Base-by-base conservation (phyloP, 73 alveolate species). In the Blepharisma stoltei region DNA sequence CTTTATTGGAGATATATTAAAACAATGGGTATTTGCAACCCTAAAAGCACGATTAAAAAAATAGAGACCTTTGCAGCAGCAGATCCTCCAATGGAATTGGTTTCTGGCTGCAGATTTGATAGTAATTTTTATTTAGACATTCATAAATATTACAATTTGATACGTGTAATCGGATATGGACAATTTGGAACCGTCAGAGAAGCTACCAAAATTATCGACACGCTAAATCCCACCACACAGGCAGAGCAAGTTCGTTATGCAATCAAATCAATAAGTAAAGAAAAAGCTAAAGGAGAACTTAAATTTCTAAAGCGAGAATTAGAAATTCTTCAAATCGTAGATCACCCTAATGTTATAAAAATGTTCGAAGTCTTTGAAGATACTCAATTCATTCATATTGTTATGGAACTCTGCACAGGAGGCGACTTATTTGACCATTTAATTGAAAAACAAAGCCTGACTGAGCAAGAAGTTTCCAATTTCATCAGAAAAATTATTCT, bases 341-440 rank as follows among this genome's bases (percentile, higher is more conserved):
- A 89, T 82, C 97, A 90, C 54, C 95, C 97, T 54, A 90, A 90
- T 78, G 83, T 90, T 47, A 83, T 90, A 78, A 91, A 88, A 67
- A 70, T 91, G 14, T 91, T 78, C 77, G 97, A 91, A 78, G 79
- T 92, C 46, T 89, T 81, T 76, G 95, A 91, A 78, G 94, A 81
- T 32, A 79, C 45, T 25, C 55, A 84, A 52, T 80, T 73, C 54
- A 71, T 89, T 6, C 78, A 87, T 46, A 60, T 89, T 50, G 90
- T 89, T n/a, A 89, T 87, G 94, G 95, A 89, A 54, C 60, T 67
- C 54, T 81, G 95, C 78, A 82, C 77, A n/a, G 85, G 80, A 37
- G 93, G 93, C 37, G 71, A 75, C 6, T 48, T 85, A 60, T 73
- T 65, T 49, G 52, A 68, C 45, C 54, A 69, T 20, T 60, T 70